A percentile compares a stretch with the other conserved stretches of the same genome.
Conservation (phyloP, 345 rosid genomes). For the Capsella bursapastoris region DNA sequence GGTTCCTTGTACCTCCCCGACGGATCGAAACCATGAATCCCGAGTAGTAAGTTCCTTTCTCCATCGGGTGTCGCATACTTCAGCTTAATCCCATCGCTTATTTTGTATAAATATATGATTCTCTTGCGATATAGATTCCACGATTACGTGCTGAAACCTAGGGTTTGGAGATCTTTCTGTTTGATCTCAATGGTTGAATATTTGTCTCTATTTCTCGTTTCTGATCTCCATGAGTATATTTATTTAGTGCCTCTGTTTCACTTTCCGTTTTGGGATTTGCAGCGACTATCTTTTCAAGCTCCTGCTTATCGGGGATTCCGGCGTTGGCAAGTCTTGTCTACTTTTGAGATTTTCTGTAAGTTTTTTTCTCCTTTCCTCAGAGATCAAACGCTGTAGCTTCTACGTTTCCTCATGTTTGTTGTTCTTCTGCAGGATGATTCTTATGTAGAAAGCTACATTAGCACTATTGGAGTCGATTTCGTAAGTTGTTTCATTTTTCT, state of each 20-base stretch:
- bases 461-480: conserved; percentile 88
- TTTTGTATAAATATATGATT: not conserved
- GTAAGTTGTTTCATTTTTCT: conserved; percentile 48
- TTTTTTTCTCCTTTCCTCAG: not conserved
- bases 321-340: conserved; percentile 68
- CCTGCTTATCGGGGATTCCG: conserved; percentile 66
- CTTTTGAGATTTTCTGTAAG: conserved; percentile 66
- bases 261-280: conserved; percentile 31
- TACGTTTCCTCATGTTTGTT: not conserved
- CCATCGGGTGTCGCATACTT: not conserved
- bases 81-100: too few relatives aligned
- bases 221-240: too few relatives aligned
- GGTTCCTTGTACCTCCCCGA: not conserved
- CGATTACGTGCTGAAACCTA: not conserved
- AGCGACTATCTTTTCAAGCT: conserved; percentile 71
- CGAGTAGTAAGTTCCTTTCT: conserved; percentile 57
- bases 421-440: conserved; percentile 63
- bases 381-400: not conserved
- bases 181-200: conserved; percentile 2
- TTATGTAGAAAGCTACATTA: conserved; percentile 78
- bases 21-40: conserved; percentile 55
- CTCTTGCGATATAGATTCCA: not conserved
- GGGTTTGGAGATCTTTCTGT: not conserved
- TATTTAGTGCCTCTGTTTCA: not conserved
- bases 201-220: not conserved